phyloP scores from a whole-genome alignment of 2,329 filamentous ascomycete species.

The Epichloe uncinata region DNA sequence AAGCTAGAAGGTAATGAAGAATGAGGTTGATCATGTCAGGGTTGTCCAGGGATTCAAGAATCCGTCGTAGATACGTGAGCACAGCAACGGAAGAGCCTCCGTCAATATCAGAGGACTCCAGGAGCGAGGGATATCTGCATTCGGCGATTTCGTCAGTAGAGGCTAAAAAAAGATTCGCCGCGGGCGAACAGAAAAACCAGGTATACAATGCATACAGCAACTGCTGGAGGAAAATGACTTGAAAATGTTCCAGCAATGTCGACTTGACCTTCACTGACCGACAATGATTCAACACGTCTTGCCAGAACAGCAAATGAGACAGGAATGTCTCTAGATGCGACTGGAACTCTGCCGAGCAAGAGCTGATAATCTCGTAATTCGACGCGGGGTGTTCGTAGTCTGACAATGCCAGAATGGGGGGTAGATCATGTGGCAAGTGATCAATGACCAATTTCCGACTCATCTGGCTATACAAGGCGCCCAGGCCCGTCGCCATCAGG shows the following conservation, averaged over 20 bases:
- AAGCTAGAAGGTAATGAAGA: conserved; percentile 77
- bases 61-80: conserved; percentile 79
- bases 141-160: not conserved
- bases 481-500: conserved; percentile 89
- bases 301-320: conserved; percentile 93
- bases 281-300: conserved; percentile 94
- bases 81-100: conserved; percentile 95
- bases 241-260: conserved; percentile 90
- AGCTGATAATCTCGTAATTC: conserved; percentile 57
- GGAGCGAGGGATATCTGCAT: conserved; percentile 74
- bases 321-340: conserved; percentile 87
- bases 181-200: not conserved
- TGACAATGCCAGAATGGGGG: conserved; percentile 75
- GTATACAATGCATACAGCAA: conserved; percentile 49
- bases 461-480: conserved; percentile 55
- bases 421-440: conserved; percentile 59
- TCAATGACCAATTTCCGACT: conserved; percentile 72
- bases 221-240: conserved; percentile 91
- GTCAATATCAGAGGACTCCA: conserved; percentile 94
- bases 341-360: conserved; percentile 63
- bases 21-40: conserved; percentile 91
- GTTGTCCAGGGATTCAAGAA: conserved; percentile 83
- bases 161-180: not conserved
- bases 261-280: conserved; percentile 82
- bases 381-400: conserved; percentile 69